Conservation (phyloP, 441 rosid genomes). For the Erodium trifolium region DNA sequence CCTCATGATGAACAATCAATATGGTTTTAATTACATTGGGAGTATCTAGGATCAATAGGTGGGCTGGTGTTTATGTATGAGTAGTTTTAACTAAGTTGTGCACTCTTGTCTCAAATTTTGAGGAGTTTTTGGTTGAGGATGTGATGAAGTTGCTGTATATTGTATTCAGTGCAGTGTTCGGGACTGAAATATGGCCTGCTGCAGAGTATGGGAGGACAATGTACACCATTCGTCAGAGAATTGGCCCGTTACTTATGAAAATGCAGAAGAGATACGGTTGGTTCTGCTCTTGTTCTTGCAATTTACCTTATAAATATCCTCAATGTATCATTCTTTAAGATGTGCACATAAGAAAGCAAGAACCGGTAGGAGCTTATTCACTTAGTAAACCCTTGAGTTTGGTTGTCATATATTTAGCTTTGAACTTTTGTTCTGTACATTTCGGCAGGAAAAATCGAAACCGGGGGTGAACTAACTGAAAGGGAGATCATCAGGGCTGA, state of each 20-base stretch:
- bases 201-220: conserved; percentile 89
- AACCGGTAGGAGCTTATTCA: background rate
- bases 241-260: conserved; percentile 69
- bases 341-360: background rate
- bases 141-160: conserved; percentile 22
- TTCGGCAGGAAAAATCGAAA: conserved; percentile 56
- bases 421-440: background rate
- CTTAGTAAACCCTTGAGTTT: too few species aligned
- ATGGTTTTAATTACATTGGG: background rate
- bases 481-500: conserved; percentile 90
- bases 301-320: background rate
- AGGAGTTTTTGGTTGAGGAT: conserved; percentile 5
- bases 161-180: conserved; percentile 88
- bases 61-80: background rate
- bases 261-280: conserved; percentile 77
- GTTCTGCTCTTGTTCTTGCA: background rate
- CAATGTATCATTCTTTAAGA: background rate
- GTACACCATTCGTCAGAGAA: conserved; percentile 87
- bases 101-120: background rate
- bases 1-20: background rate
- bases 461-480: conserved; percentile 64
- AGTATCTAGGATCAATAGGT: background rate
- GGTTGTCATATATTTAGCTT: too few species aligned
- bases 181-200: conserved; percentile 91
- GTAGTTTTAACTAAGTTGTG: background rate